Percentiles rank a stretch among this genome's conserved stretches.
Conservation (phyloP, 139 green algal genomes). For the Tetraselmis chui region DNA sequence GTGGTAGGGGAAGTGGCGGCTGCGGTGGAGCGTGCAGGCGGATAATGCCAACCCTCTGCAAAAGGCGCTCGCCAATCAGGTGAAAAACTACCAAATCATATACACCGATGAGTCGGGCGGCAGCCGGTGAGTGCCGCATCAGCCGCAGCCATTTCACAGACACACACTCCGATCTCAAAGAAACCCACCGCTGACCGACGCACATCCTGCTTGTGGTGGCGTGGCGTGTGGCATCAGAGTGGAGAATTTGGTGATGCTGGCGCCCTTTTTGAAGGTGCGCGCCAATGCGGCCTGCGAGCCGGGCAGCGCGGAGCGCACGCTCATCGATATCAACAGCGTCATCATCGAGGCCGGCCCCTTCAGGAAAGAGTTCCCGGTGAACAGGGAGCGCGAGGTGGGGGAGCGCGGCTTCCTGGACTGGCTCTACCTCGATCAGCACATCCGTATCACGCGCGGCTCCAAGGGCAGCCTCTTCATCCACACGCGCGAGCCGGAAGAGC, state of each 20-base stretch:
- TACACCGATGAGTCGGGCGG: constrained; percentile 22
- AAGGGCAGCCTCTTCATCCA: constrained; percentile 61
- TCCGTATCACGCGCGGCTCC: constrained; percentile 59
- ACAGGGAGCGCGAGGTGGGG: constrained; percentile 4
- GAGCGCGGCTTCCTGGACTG: constrained; percentile 62
- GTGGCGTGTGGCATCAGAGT: too few species aligned
- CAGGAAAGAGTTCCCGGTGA: background rate
- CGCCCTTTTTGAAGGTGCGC: constrained; percentile 31
- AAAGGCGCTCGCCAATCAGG: constrained; percentile 29
- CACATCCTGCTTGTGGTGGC: too few species aligned
- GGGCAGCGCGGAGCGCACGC: constrained; percentile 29
- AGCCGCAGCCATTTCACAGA: too few species aligned
- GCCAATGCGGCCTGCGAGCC: constrained; percentile 40
- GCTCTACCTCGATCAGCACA: constrained; percentile 65
- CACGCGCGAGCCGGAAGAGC: constrained; percentile 21
- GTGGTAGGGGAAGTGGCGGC: constrained; percentile 50
- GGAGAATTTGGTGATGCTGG: constrained; percentile 61
- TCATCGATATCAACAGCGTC: constrained; percentile 37
- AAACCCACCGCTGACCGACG: too few species aligned
- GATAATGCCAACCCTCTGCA: constrained; percentile 54
- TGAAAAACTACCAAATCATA: constrained; percentile 58
- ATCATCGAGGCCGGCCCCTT: constrained; percentile 39
- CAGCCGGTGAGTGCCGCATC: background rate
- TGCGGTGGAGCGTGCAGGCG: constrained; percentile 61
- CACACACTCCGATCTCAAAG: too few species aligned